Evolutionary conservation across 805 yeast genomes (phyloP).

Genomic region (Nakazawaea laoshanensis): DNA sequence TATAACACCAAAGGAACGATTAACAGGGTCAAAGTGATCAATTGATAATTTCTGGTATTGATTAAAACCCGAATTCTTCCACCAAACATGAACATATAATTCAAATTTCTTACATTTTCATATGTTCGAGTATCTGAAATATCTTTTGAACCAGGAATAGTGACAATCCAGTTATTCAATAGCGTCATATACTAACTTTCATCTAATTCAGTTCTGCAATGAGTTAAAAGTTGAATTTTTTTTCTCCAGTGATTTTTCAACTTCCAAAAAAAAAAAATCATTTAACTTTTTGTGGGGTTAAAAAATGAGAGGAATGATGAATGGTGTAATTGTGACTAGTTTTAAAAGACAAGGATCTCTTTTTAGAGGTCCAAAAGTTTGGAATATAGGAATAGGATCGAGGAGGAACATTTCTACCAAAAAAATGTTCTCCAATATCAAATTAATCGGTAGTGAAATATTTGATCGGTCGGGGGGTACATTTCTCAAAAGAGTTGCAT

Average conservation of each 20-base stretch:
- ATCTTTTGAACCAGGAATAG: background rate
- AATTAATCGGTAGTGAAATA: slow-evolving; percentile 3
- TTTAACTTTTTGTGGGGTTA: too few species aligned
- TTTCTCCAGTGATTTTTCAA: too few species aligned
- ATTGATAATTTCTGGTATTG: slow-evolving; percentile 27
- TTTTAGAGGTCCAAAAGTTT: too few species aligned
- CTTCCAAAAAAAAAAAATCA: too few species aligned
- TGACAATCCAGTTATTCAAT: slow-evolving; percentile 4
- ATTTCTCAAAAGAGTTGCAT: slow-evolving; percentile 33
- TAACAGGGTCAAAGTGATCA: slow-evolving; percentile 25
- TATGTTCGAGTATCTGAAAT: slow-evolving; percentile 16
- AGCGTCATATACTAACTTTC: too few species aligned
- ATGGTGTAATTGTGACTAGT: too few species aligned
- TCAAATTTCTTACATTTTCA: slow-evolving; percentile 30
- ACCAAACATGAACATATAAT: slow-evolving; percentile 49
- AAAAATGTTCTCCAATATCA: slow-evolving; percentile 2
- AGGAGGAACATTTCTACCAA: slow-evolving; percentile 1
- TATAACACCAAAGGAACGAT: slow-evolving; percentile 45
- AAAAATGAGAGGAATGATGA: too few species aligned
- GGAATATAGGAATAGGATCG: too few species aligned
- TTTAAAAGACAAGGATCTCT: too few species aligned
- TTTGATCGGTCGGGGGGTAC: slow-evolving; percentile 27
- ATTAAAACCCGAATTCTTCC: slow-evolving; percentile 49
- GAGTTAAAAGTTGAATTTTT: too few species aligned
- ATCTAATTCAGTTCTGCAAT: too few species aligned